phyloP scores from a whole-genome alignment of 164 flowering plant species.

The Magnolia kwangsiensis region DNA sequence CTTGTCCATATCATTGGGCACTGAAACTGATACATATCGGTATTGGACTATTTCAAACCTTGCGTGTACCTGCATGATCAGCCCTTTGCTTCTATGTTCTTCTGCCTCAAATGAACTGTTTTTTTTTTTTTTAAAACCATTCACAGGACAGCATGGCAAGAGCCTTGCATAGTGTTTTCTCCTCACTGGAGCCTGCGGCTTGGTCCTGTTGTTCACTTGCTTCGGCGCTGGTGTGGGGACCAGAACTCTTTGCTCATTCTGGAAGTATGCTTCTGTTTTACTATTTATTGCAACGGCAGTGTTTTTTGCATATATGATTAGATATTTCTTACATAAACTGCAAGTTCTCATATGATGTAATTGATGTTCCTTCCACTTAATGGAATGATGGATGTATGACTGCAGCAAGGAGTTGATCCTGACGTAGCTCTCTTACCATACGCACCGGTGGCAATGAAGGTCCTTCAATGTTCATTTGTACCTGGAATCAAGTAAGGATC shows the following conservation, averaged over 20 bases:
- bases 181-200: constrained; percentile 90
- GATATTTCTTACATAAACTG: neutral
- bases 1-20: neutral
- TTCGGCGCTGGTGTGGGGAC: constrained; percentile 73
- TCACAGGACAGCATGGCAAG: constrained; percentile 69
- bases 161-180: constrained; percentile 85
- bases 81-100: neutral
- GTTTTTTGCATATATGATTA: neutral
- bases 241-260: constrained; percentile 64
- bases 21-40: no score
- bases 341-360: neutral
- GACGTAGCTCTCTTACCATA: constrained; percentile 68
- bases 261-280: constrained; percentile 48
- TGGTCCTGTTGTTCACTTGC: constrained; percentile 81
- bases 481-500: constrained; percentile 69
- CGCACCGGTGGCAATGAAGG: constrained; percentile 73
- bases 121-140: constrained; percentile 9
- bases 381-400: neutral
- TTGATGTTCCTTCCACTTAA: neutral
- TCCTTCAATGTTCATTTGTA: constrained; percentile 78
- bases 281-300: neutral
- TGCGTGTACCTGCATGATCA: neutral
- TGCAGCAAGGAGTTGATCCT: constrained; percentile 56
- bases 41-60: neutral
- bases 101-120: neutral